These are phyloP conservation scores for Gyrodon lividus DNA, from an alignment of 768 basidiomycete genomes.

Conservation along the genomic window DNA sequence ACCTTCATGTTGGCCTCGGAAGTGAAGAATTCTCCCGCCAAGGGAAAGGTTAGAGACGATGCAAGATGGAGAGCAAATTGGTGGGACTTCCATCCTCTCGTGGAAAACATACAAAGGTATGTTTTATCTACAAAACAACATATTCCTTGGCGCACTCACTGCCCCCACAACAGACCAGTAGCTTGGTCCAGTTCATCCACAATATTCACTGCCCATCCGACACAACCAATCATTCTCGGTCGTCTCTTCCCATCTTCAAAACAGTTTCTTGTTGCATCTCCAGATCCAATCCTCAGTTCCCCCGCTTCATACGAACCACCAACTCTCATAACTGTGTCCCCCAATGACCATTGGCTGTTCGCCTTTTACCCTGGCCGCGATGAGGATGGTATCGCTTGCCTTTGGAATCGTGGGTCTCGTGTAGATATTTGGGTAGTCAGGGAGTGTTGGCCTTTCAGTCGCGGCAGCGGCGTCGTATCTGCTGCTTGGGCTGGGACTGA, in stretches of 20 bases:
- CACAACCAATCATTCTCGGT: slow-evolving; percentile 56
- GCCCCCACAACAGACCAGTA: slow-evolving; percentile 49
- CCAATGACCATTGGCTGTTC: slow-evolving; percentile 63
- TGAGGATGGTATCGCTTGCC: slow-evolving; percentile 56
- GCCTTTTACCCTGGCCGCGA: slow-evolving; percentile 69
- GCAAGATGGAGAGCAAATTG: slow-evolving; percentile 61
- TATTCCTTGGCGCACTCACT: background rate
- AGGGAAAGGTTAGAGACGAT: slow-evolving; percentile 54
- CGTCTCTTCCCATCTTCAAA: slow-evolving; percentile 70
- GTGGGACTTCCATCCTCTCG: slow-evolving; percentile 71
- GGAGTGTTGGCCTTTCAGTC: slow-evolving; percentile 54
- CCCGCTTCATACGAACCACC: slow-evolving; percentile 58
- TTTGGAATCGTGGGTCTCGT: slow-evolving; percentile 61
- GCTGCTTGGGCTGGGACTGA: slow-evolving; percentile 59
- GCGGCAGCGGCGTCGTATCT: slow-evolving; percentile 56
- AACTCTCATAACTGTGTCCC: slow-evolving; percentile 57
- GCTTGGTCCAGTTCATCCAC: slow-evolving; percentile 70
- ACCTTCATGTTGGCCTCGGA: slow-evolving; percentile 26
- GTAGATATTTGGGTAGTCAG: slow-evolving; percentile 62
- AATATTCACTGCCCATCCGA: slow-evolving; percentile 67
- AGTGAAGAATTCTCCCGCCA: slow-evolving; percentile 39
- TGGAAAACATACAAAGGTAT: slow-evolving; percentile 57
- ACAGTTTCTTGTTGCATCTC: slow-evolving; percentile 58
- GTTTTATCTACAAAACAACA: slow-evolving; percentile 8
- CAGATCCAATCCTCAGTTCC: slow-evolving; percentile 45